Percentiles rank a stretch among this genome's conserved stretches.
Evolutionary conservation across 306 rosid genomes (phyloP).

Genomic region (Malus sieversii): DNA sequence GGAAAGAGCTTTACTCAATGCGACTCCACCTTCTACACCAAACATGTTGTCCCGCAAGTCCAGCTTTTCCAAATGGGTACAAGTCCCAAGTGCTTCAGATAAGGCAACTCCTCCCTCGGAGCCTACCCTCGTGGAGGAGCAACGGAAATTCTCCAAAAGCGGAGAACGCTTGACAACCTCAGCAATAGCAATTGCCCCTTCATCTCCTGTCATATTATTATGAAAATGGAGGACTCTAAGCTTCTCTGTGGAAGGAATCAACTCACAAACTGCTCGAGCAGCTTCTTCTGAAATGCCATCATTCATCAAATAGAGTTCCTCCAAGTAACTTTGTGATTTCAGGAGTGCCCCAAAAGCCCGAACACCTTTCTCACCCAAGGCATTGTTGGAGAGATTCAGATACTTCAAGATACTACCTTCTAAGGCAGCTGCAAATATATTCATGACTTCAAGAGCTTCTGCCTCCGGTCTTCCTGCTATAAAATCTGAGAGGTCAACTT

Average conservation of each 20-base stretch:
- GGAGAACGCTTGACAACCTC: slow-evolving; percentile 66
- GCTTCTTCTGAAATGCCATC: slow-evolving; percentile 90
- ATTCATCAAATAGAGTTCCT: slow-evolving; percentile 78
- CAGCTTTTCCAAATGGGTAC: slow-evolving; percentile 60
- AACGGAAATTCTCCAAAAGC: slow-evolving; percentile 62
- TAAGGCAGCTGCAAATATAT: slow-evolving; percentile 63
- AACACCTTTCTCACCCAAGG: slow-evolving; percentile 89
- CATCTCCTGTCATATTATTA: slow-evolving; percentile 82
- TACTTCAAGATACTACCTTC: slow-evolving; percentile 60
- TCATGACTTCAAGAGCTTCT: slow-evolving; percentile 80
- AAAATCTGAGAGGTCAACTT: slow-evolving; percentile 77
- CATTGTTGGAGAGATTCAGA: slow-evolving; percentile 75
- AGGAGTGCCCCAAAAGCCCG: slow-evolving; percentile 76
- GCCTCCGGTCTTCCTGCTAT: slow-evolving; percentile 79
- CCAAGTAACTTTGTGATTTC: slow-evolving; percentile 65
- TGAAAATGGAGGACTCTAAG: slow-evolving; percentile 74
- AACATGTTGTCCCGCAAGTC: slow-evolving; percentile 92
- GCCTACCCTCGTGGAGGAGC: slow-evolving; percentile 78
- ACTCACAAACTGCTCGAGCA: slow-evolving; percentile 66
- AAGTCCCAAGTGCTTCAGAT: slow-evolving; percentile 48
- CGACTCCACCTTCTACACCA: slow-evolving; percentile 70
- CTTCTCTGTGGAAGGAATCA: slow-evolving; percentile 75
- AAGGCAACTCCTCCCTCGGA: slow-evolving; percentile 83
- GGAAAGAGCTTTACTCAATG: slow-evolving; percentile 70
- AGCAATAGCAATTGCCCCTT: slow-evolving; percentile 69